Evolutionary conservation across 768 basidiomycete species (phyloP).

Genomic region (Pulveroboletus frians): DNA sequence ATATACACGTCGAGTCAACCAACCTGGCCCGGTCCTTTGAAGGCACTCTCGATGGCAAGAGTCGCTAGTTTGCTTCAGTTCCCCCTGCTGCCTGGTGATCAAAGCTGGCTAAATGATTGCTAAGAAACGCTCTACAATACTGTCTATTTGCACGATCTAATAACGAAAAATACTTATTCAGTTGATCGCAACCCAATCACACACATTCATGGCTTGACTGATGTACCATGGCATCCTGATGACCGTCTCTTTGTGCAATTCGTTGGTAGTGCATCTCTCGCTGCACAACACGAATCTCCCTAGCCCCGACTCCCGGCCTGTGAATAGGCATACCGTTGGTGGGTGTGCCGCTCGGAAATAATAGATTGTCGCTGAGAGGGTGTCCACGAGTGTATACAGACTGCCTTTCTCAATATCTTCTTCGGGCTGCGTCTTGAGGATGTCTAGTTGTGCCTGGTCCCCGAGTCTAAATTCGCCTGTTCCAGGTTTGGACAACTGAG

Average conservation of each 20-base stretch:
- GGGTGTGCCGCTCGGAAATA: conserved; percentile 20
- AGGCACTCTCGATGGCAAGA: too few relatives aligned
- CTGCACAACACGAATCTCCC: conserved; percentile 21
- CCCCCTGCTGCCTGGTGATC: neutral
- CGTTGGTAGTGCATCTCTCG: conserved; percentile 17
- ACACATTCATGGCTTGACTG: conserved; percentile 14
- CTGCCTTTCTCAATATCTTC: neutral
- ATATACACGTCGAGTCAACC: too few relatives aligned
- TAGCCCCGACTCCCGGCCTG: conserved; percentile 17
- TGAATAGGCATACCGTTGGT: conserved; percentile 23
- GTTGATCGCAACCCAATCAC: conserved; percentile 22
- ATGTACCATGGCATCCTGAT: conserved; percentile 22
- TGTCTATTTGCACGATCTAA: neutral
- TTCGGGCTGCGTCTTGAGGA: neutral
- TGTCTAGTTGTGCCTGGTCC: conserved; percentile 6
- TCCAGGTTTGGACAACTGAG: conserved; percentile 6
- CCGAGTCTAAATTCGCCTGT: conserved; percentile 14
- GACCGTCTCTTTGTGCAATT: conserved; percentile 24
- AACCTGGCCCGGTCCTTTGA: too few relatives aligned
- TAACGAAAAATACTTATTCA: neutral
- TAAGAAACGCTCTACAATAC: neutral
- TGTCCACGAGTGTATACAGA: conserved; percentile 25
- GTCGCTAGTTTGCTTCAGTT: too few relatives aligned
- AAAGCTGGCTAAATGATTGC: neutral
- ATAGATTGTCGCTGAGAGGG: conserved; percentile 17